Conservation (phyloP, 2,329 filamentous ascomycete genomes). For the Penicillium frequentans region DNA sequence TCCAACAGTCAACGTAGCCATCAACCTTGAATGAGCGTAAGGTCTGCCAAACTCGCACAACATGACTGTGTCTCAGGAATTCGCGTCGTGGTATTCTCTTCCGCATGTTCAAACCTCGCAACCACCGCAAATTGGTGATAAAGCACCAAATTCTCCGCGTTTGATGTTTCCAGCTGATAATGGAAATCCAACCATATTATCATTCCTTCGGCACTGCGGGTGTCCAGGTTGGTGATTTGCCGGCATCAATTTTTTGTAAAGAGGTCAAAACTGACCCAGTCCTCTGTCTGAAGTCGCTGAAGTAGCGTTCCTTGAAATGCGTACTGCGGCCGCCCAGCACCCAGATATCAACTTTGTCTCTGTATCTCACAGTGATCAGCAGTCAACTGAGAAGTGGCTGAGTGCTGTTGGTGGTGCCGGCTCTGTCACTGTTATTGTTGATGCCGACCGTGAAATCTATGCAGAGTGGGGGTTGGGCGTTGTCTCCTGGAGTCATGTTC, state of each 20-base stretch:
- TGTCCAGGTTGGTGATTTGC: slow-evolving; percentile 7
- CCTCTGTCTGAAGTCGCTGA: slow-evolving; percentile 1
- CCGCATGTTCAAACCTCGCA: background rate
- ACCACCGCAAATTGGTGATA: background rate
- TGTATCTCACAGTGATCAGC: slow-evolving; percentile 11
- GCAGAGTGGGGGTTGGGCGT: slow-evolving; percentile 8
- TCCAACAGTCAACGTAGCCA: background rate
- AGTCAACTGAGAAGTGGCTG: slow-evolving; percentile 10
- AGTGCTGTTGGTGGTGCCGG: background rate
- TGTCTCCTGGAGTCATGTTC: slow-evolving; percentile 6
- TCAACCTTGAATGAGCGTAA: background rate
- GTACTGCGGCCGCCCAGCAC: slow-evolving; percentile 4
- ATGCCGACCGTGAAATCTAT: slow-evolving; percentile 5
- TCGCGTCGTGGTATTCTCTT: slow-evolving; percentile 1
- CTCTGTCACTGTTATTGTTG: slow-evolving; percentile 8
- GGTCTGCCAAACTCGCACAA: background rate
- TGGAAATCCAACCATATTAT: slow-evolving; percentile 4
- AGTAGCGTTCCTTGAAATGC: slow-evolving; percentile 5
- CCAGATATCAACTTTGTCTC: slow-evolving; percentile 11
- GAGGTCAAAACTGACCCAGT: background rate
- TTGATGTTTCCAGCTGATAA: background rate
- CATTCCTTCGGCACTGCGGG: slow-evolving; percentile 11
- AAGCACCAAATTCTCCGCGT: slow-evolving; percentile 1
- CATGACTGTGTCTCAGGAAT: slow-evolving; percentile 6
- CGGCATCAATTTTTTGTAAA: background rate